Percentiles rank a stretch among this genome's conserved stretches.
Evolutionary conservation across 2,329 filamentous ascomycete genomes (phyloP).

Genomic region (Drechslera avenae): DNA sequence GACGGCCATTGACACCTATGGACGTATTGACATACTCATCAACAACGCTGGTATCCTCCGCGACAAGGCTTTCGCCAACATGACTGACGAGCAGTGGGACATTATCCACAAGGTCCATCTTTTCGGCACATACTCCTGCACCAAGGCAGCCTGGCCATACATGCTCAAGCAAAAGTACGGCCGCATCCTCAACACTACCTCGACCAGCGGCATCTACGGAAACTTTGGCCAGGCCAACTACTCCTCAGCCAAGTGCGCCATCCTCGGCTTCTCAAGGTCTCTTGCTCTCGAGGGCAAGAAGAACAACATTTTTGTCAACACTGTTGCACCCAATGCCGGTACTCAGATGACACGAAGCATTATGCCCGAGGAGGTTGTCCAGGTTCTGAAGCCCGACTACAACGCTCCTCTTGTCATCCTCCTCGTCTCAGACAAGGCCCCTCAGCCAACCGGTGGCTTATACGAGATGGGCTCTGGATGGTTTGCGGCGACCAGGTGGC

Average conservation of each 20-base stretch:
- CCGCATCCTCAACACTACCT: slow-evolving; percentile 94
- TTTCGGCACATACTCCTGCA: slow-evolving; percentile 92
- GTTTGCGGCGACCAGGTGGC: slow-evolving; percentile 91
- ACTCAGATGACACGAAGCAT: slow-evolving; percentile 94
- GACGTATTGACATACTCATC: slow-evolving; percentile 90
- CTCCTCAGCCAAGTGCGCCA: slow-evolving; percentile 72
- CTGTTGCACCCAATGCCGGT: slow-evolving; percentile 95
- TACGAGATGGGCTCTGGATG: slow-evolving; percentile 97
- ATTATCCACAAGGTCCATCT: slow-evolving; percentile 91
- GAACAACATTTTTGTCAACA: slow-evolving; percentile 98
- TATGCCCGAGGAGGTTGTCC: slow-evolving; percentile 95
- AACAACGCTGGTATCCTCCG: slow-evolving; percentile 98
- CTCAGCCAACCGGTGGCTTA: slow-evolving; percentile 82
- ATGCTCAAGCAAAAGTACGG: slow-evolving; percentile 99
- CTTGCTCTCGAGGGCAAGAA: slow-evolving; percentile 92
- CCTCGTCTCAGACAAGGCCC: slow-evolving; percentile 84
- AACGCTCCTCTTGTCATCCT: slow-evolving; percentile 91
- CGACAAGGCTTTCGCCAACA: slow-evolving; percentile 97
- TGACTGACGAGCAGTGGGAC: slow-evolving; percentile 94
- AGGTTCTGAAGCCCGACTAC: slow-evolving; percentile 99
- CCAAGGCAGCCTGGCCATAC: slow-evolving; percentile 96
- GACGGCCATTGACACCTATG: slow-evolving; percentile 89
- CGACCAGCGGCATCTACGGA: slow-evolving; percentile 95
- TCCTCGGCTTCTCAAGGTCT: slow-evolving; percentile 92
- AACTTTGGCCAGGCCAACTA: slow-evolving; percentile 99